Conservation (phyloP, 306 rosid genomes). For the Castanea mollissima region DNA sequence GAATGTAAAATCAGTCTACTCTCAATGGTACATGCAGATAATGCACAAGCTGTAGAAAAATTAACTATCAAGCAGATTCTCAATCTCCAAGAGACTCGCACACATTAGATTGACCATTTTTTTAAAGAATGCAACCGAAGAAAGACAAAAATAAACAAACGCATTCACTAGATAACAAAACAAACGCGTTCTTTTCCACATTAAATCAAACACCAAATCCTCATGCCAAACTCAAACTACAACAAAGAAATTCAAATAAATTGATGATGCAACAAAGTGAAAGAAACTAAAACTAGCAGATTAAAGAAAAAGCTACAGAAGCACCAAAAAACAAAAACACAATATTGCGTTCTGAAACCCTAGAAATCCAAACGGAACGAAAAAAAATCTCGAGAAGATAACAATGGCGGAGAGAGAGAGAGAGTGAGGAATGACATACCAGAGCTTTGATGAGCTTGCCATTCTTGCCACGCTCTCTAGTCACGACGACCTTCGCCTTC, state of each 20-base stretch:
- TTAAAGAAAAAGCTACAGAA: background rate
- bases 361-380: slow-evolving; percentile 4
- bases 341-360: background rate
- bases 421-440: slow-evolving; percentile 36
- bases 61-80: too few relatives aligned
- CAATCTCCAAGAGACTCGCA: too few relatives aligned
- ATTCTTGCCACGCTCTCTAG: slow-evolving; percentile 98
- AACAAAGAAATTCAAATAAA: background rate
- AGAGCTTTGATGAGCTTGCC: slow-evolving; percentile 79
- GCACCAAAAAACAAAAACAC: background rate
- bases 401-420: background rate
- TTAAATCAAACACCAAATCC: slow-evolving; percentile 37
- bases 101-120: too few relatives aligned
- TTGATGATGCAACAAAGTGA: background rate
- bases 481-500: slow-evolving; percentile 69
- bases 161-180: background rate
- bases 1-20: background rate
- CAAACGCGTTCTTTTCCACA: slow-evolving; percentile 19
- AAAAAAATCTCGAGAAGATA: background rate
- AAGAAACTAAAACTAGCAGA: slow-evolving; percentile 1
- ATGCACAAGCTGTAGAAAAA: background rate
- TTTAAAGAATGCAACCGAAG: background rate
- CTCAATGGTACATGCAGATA: background rate
- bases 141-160: background rate
- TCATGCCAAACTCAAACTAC: background rate